phyloP scores from a whole-genome alignment of 192 early-diverging fungal species.

The Coemansia sp. region DNA sequence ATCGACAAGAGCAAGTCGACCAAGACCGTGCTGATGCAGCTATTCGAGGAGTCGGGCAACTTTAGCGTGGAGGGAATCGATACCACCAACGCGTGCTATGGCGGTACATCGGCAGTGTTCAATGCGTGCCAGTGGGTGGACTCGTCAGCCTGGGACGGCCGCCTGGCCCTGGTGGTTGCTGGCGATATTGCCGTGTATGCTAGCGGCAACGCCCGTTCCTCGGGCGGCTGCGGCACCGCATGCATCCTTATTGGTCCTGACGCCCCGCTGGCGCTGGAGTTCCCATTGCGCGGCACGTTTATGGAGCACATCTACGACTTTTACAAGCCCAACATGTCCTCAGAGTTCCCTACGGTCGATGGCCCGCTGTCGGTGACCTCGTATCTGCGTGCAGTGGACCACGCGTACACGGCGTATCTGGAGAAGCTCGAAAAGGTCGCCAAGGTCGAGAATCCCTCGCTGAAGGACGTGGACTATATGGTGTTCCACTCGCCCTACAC shows the following conservation, averaged over 20 bases:
- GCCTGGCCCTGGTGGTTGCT: constrained; percentile 82
- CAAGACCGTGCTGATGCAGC: constrained; percentile 94
- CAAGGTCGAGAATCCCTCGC: constrained; percentile 41
- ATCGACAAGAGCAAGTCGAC: constrained; percentile 99
- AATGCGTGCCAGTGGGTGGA: constrained; percentile 98
- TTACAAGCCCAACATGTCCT: constrained; percentile 97
- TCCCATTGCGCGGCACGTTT: constrained; percentile 80
- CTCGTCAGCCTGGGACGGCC: constrained; percentile 90
- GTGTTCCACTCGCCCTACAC: constrained; percentile 97
- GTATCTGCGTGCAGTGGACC: constrained; percentile 89
- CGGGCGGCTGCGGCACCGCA: constrained; percentile 88
- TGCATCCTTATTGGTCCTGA: constrained; percentile 90
- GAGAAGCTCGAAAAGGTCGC: constrained; percentile 60
- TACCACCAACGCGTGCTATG: constrained; percentile 99
- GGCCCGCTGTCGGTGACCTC: constrained; percentile 90
- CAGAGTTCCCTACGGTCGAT: constrained; percentile 97
- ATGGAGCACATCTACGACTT: constrained; percentile 99
- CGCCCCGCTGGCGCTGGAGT: constrained; percentile 92
- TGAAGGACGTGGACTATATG: constrained; percentile 68
- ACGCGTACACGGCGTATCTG: constrained; percentile 81
- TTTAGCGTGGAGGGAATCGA: constrained; percentile 94
- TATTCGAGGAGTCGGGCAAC: constrained; percentile 90
- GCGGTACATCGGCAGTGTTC: constrained; percentile 94
- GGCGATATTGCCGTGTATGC: constrained; percentile 98
- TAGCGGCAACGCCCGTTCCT: constrained; percentile 84